Evolutionary conservation across 73 alveolate genomes (phyloP).

Genomic region (Paramecium caudatum): DNA sequence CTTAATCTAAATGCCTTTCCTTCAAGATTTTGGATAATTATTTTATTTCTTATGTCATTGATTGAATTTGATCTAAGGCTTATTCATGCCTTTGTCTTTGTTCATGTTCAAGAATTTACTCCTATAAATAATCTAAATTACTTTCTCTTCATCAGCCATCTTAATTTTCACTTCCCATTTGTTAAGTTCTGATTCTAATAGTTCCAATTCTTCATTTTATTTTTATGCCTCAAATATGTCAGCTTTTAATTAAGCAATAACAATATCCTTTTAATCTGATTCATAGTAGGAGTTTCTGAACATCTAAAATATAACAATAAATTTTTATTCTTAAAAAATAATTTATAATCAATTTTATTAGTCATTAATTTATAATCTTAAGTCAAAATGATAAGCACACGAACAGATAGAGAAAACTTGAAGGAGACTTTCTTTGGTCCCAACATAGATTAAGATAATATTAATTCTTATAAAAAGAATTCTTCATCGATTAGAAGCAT

Average conservation of each 20-base stretch:
- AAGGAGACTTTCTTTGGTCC: no score
- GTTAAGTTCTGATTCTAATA: background rate
- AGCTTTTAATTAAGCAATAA: slow-evolving; percentile 56
- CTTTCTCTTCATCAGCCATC: slow-evolving; percentile 53
- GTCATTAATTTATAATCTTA: no score
- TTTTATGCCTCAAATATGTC: slow-evolving; percentile 56
- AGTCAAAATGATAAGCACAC: no score
- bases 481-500: no score
- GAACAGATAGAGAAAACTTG: no score
- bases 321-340: no score
- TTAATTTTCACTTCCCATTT: slow-evolving; percentile 57
- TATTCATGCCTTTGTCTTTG: slow-evolving; percentile 31
- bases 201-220: slow-evolving; percentile 15
- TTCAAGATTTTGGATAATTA: background rate
- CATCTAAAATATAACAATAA: no score
- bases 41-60: slow-evolving; percentile 32
- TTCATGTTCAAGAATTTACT: slow-evolving; percentile 30
- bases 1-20: slow-evolving; percentile 18
- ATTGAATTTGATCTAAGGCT: background rate
- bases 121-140: background rate
- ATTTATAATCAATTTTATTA: no score
- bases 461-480: no score
- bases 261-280: slow-evolving; percentile 56
- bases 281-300: slow-evolving; percentile 47
- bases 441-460: no score